Evolutionary conservation across 106 monocot species (phyloP), one percentile per base, ranked within the genome.

Genomic region (Dendrobium officinale): DNA sequence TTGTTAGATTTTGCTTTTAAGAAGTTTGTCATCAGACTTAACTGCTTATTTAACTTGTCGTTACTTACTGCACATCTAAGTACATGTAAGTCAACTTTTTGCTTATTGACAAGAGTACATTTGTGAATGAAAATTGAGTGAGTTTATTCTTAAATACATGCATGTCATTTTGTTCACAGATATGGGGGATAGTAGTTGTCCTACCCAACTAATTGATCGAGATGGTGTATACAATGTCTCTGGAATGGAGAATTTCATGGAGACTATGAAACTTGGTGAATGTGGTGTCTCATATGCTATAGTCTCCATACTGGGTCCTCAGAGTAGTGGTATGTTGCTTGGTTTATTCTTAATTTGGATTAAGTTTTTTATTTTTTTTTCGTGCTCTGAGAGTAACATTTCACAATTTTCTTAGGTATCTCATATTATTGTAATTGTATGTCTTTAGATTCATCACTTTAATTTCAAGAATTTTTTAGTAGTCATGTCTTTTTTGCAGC

Each of bases 261-360:
- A 86, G 80, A 82, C 83, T 22, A 78, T 88, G 40, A 87, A 85
- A 27, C 75, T 93, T 41, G 85, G 78, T n/a, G 88, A 93, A 84
- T 90, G 86, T 84, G 90, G 93, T 27, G 78, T 90, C 3, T 90
- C 93, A 9, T 93, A 93, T 90, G 90, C 85, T 67, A 88, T 93
- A 31, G 93, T 93, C 15, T 90, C 93, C 79, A 90, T 93, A 56
- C 90, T 93, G 93, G 93, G 93, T 47, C 93, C 93, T 42, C 93
- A 93, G 85, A 93, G 93, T 78, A 93, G 93, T 80, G 93, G 93
- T 93, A 90, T 78, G 86, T 26, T 66, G 5, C 8, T 55, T 43
- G 26, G 67, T 77, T 77, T 29, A 42, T 75, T 75, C 33, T 27
- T 33, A 31, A 31, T 31, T 31, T 42, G 9, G n/a, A n/a, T 41